phyloP scores from a whole-genome alignment of 371 early-diverging fungal genomes.

The Rhizomucor pusillus region DNA sequence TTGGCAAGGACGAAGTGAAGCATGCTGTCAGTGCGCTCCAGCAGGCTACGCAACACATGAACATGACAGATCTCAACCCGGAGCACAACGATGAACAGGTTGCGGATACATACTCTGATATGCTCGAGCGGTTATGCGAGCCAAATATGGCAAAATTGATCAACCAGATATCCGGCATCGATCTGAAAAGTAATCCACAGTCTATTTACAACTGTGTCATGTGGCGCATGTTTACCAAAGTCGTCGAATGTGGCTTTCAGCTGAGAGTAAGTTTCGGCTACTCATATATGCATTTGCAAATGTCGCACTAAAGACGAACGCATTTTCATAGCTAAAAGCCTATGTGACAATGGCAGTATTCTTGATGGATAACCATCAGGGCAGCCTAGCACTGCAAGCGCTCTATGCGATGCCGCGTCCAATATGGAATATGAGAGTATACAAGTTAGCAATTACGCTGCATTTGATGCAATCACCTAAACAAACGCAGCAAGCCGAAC shows the following conservation, averaged over 20 bases:
- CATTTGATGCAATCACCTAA: constrained; percentile 34
- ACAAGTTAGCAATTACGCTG: constrained; percentile 31
- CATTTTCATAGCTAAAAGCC: constrained; percentile 16
- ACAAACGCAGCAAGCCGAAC: constrained; percentile 34
- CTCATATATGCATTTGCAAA: constrained; percentile 1
- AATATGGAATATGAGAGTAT: constrained; percentile 33
- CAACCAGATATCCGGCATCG: constrained; percentile 15
- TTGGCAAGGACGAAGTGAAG: constrained; percentile 26
- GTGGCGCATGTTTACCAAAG: constrained; percentile 38
- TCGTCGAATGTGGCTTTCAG: constrained; percentile 37
- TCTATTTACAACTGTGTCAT: constrained; percentile 26
- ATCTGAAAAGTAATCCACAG: constrained; percentile 3
- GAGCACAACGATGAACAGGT: constrained; percentile 15
- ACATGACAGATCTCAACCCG: constrained; percentile 15
- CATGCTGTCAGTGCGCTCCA: constrained; percentile 23
- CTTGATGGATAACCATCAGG: constrained; percentile 20
- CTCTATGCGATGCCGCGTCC: constrained; percentile 33
- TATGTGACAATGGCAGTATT: constrained; percentile 23
- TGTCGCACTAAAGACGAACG: too few species aligned
- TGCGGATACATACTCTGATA: constrained; percentile 31
- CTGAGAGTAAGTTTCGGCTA: constrained; percentile 27
- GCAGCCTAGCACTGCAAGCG: constrained; percentile 29
- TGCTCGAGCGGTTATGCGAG: constrained; percentile 31
- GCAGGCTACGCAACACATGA: constrained; percentile 21
- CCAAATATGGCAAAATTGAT: constrained; percentile 21